Percentiles rank a stretch among this genome's conserved stretches.
phyloP scores from a whole-genome alignment of 768 basidiomycete species.

The Trametes coccinea region DNA sequence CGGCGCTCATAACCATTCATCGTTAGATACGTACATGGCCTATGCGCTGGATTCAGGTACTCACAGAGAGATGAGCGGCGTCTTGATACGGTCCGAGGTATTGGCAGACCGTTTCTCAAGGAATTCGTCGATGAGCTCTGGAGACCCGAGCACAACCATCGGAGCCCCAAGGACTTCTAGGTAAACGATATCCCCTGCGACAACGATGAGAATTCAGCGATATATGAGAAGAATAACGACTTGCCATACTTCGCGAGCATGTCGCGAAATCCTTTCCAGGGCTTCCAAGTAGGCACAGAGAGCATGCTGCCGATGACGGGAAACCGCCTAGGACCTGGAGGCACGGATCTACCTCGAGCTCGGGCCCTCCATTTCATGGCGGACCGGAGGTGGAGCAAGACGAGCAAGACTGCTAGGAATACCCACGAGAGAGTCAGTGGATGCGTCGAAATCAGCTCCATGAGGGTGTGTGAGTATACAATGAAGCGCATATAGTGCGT shows the following conservation, averaged over 20 bases:
- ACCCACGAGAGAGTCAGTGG: too few species aligned
- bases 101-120: conserved; percentile 27
- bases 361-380: not conserved
- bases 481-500: too few species aligned
- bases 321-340: conserved; percentile 29
- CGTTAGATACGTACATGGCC: too few species aligned
- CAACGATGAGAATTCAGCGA: too few species aligned
- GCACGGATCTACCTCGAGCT: conserved; percentile 9
- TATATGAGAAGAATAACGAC: too few species aligned
- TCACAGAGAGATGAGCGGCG: not conserved
- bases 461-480: too few species aligned
- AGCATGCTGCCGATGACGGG: conserved; percentile 27
- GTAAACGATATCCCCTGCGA: conserved; percentile 21
- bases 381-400: not conserved
- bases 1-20: not conserved
- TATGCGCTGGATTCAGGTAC: not conserved
- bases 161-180: conserved; percentile 19
- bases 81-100: conserved; percentile 23
- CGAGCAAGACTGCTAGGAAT: not conserved
- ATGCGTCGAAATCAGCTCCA: too few species aligned
- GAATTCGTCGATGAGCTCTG: conserved; percentile 17
- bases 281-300: conserved; percentile 20
- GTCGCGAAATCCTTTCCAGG: conserved; percentile 23
- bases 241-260: conserved; percentile 1
- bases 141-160: conserved; percentile 19